Base-by-base conservation (phyloP, 345 rosid species). In the Schrenkiella parvula region DNA sequence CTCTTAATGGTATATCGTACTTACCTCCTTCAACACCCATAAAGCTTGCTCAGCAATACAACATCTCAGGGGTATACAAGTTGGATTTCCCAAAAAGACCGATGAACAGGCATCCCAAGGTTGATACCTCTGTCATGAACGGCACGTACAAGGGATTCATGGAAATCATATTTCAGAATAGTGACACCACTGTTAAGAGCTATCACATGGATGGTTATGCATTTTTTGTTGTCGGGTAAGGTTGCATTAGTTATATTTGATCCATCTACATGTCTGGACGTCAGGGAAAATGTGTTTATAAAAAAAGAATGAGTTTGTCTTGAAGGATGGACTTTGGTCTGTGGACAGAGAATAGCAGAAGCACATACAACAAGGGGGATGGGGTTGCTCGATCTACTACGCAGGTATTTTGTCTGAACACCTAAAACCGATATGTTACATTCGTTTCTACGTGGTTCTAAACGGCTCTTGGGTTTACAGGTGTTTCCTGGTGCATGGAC, bases 401-500 rank as follows among this genome's bases (percentile, higher is more conserved):
- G 13, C 98, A 92, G 96, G 98, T 48, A 26, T 58, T 9, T 58
- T 67, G 37, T 21, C 60, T 25, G 34, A 51, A 39, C 23, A 22
- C 3, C 34, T 56, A 0, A 34, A 22, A 23, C 37, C 3, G 4
- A 35, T 34, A 31, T 54, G 17, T 13, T 54, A 15, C 70, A 46
- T 59, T 25, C 17, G 70, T 63, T 71, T 58, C 37, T 63, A 47
- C 47, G 66, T 44, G 39, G 38, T 52, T n/a, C 8, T 32, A 8
- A 59, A 37, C 8, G 8, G 17, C 3, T 52, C 23, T 2, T 67
- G n/a, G 31, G 72, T 72, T 59, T 57, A 23, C 78, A 91, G 97
- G 98, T 91, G 61, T 91, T 85, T 80, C 97, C 98, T 1, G 95
- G 91, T 81, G 96, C 96, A 44, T 93, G 98, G 98, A 88, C 98